A percentile compares a stretch with the other conserved stretches of the same genome.
Conservation (phyloP, 2,329 filamentous ascomycete genomes). For the Scedosporium apiospermum region DNA sequence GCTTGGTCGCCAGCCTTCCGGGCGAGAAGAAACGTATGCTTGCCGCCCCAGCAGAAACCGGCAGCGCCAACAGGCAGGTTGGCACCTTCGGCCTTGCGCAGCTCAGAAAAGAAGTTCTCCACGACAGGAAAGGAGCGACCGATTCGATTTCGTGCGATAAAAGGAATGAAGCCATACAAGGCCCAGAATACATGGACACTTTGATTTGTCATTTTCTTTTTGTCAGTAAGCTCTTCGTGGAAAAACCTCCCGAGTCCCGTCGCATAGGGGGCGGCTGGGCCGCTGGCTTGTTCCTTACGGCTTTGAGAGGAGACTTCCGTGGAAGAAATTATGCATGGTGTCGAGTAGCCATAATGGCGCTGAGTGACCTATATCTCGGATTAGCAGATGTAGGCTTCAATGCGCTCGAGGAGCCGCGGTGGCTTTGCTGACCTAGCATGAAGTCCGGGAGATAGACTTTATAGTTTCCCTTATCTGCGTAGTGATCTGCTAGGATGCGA, state of each 20-base stretch:
- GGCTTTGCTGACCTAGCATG: constrained; percentile 26
- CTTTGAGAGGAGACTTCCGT: constrained; percentile 16
- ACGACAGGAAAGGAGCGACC: constrained; percentile 24
- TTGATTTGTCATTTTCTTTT: neutral
- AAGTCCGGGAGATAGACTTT: constrained; percentile 48
- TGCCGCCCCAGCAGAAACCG: constrained; percentile 57
- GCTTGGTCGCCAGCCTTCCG: constrained; percentile 24
- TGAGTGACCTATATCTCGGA: constrained; percentile 15
- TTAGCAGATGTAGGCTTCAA: no score
- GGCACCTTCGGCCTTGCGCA: constrained; percentile 22
- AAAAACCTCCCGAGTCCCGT: no score
- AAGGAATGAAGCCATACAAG: constrained; percentile 19
- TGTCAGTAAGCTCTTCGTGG: no score
- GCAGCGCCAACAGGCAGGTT: constrained; percentile 35
- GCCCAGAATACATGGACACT: constrained; percentile 18
- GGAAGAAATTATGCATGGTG: constrained; percentile 15
- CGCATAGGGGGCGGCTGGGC: no score
- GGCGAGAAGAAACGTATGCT: constrained; percentile 39
- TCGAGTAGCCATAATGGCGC: constrained; percentile 21
- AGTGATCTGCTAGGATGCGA: constrained; percentile 41
- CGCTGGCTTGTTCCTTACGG: constrained; percentile 15
- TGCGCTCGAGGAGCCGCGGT: neutral
- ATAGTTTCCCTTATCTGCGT: constrained; percentile 39
- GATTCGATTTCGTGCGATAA: constrained; percentile 19
- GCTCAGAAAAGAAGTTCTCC: constrained; percentile 23